phyloP scores from a whole-genome alignment of 805 yeast genomes.

The Candida silvatica region DNA sequence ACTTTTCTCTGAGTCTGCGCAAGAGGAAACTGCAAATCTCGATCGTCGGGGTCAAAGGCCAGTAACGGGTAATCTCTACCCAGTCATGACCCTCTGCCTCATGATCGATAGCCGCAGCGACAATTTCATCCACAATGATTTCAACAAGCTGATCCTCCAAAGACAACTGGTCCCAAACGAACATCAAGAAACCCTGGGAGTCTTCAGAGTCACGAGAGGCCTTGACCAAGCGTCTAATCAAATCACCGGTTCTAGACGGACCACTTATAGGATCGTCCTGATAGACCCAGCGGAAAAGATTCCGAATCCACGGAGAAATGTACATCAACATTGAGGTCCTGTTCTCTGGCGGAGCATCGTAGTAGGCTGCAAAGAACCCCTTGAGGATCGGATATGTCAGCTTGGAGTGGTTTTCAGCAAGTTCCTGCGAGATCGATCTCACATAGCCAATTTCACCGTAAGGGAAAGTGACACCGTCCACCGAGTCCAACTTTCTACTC shows the following conservation, averaged over 20 bases:
- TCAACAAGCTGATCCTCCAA: slow-evolving; percentile 50
- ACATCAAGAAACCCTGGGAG: slow-evolving; percentile 45
- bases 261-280: slow-evolving; percentile 49
- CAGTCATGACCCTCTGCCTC: slow-evolving; percentile 69
- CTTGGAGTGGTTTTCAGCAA: slow-evolving; percentile 49
- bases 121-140: slow-evolving; percentile 61
- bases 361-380: slow-evolving; percentile 45
- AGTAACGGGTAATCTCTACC: slow-evolving; percentile 52
- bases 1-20: slow-evolving; percentile 43
- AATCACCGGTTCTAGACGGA: slow-evolving; percentile 46
- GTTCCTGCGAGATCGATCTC: slow-evolving; percentile 41
- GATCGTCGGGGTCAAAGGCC: slow-evolving; percentile 60
- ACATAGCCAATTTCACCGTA: slow-evolving; percentile 56
- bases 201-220: slow-evolving; percentile 43
- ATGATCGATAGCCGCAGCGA: slow-evolving; percentile 65
- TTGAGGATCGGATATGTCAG: slow-evolving; percentile 48
- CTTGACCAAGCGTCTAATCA: slow-evolving; percentile 54
- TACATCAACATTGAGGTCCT: slow-evolving; percentile 37
- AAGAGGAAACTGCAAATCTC: slow-evolving; percentile 63
- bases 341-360: slow-evolving; percentile 26
- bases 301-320: slow-evolving; percentile 68
- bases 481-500: slow-evolving; percentile 46
- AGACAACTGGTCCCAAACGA: slow-evolving; percentile 61
- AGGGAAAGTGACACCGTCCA: slow-evolving; percentile 60
- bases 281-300: slow-evolving; percentile 51